A percentile compares a stretch with the other conserved stretches of the same genome.
Evolutionary conservation across 768 basidiomycete species (phyloP).

Genomic region (Russula griseocarnosa): DNA sequence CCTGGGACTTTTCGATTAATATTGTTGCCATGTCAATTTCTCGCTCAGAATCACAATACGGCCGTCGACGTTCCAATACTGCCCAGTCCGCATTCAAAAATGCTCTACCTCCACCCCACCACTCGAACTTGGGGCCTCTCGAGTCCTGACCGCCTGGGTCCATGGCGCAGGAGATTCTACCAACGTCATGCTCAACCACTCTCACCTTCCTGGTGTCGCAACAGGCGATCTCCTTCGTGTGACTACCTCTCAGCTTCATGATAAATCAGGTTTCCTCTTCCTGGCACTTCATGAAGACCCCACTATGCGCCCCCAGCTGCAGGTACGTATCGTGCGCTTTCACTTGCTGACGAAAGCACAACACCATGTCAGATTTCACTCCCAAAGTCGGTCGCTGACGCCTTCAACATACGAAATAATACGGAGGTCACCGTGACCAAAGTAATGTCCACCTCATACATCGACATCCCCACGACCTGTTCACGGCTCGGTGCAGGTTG

Average conservation of each 20-base stretch:
- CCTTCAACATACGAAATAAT: slow-evolving; percentile 66
- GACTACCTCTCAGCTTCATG: slow-evolving; percentile 40
- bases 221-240: slow-evolving; percentile 74
- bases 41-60: slow-evolving; percentile 61
- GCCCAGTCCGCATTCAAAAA: slow-evolving; percentile 60
- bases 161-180: slow-evolving; percentile 61
- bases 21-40: slow-evolving; percentile 51
- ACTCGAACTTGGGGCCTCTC: slow-evolving; percentile 58
- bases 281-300: slow-evolving; percentile 63
- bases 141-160: slow-evolving; percentile 67
- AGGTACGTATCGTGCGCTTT: slow-evolving; percentile 39
- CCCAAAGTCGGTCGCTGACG: slow-evolving; percentile 65
- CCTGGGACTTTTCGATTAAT: too few relatives aligned
- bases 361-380: slow-evolving; percentile 58
- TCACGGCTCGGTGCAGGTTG: slow-evolving; percentile 48
- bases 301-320: slow-evolving; percentile 56
- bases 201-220: slow-evolving; percentile 71
- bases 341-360: not conserved
- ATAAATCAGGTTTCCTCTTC: slow-evolving; percentile 53
- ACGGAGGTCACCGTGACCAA: slow-evolving; percentile 69
- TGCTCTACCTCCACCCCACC: slow-evolving; percentile 38
- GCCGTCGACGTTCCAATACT: slow-evolving; percentile 70
- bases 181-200: slow-evolving; percentile 63
- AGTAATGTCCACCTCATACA: slow-evolving; percentile 38
- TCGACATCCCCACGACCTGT: not conserved